Base-by-base conservation (phyloP, 768 basidiomycete genomes). In the Mycena filopes region DNA sequence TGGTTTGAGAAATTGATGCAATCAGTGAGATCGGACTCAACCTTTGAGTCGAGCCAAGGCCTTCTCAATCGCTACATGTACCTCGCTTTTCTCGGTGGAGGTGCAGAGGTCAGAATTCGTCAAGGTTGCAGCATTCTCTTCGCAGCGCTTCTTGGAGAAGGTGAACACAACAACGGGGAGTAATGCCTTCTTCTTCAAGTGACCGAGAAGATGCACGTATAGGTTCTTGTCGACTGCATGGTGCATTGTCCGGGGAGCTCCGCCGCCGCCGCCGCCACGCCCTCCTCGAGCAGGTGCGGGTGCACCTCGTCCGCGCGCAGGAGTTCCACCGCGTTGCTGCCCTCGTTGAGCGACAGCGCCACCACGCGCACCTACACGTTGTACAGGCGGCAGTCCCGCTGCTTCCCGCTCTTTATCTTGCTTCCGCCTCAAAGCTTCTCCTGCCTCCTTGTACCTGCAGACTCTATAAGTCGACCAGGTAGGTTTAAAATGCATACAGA, bases 391-490 rank as follows among this genome's bases (percentile, higher is more conserved):
- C 36, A 98, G 78, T 0, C 98, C 98, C 2, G 95, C 95, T 0
- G 96, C 96, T 79, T 99, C 96, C 53, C 98, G 87, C 76, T 99
- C 97, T 76, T 98, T 99, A 75, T 99, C 98, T 77, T 99, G 98
- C 79, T 99, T 99, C 40, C 96, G 86, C 54, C 89, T 86, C 21
- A 97, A 80, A 3, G 96, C 90, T 69, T 98, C 95, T 18, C 88
- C 87, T 0, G 98, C 98, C 40, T 92, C 90, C 74, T 95, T 94
- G 80, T 96, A 96, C 15, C 96, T 96, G 66, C 45, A 21, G 1
- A 33, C 20, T 10, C 8, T 56, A 26, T 43, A 15, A 63, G 51
- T 65, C 58, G 48, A 46, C 55, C 23, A 18, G 16, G 55, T 54
- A 66, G 53, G 46, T 57, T 36, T 56, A 21, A 11, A 36, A 49